A percentile compares a stretch with the other conserved stretches of the same genome.
phyloP scores from a whole-genome alignment of 2,329 filamentous ascomycete genomes.

The Fusarium tjaetaba region DNA sequence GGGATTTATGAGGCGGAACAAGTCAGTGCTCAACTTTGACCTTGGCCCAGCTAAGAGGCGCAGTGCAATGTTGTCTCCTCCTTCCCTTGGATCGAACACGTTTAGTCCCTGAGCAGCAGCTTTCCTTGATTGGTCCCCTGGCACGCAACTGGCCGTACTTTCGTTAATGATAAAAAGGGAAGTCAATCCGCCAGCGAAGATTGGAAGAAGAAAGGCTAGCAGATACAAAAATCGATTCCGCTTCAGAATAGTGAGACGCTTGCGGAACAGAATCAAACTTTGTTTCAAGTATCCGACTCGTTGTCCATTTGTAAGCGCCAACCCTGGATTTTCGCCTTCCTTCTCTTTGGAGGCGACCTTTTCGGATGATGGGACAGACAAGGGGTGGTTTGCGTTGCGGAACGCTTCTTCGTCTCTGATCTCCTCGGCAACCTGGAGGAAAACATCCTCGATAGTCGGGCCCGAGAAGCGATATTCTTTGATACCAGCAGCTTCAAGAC shows the following conservation, averaged over 20 bases:
- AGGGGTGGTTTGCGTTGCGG: conserved; percentile 33
- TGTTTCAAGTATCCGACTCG: conserved; percentile 77
- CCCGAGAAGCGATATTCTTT: conserved; percentile 86
- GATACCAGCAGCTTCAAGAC: conserved; percentile 73
- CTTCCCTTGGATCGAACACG: conserved; percentile 49
- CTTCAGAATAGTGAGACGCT: conserved; percentile 80
- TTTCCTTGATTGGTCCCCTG: conserved; percentile 56
- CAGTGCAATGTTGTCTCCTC: conserved; percentile 38
- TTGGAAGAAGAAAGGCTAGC: conserved; percentile 79
- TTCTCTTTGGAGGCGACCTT: conserved; percentile 37
- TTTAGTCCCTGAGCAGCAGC: conserved; percentile 49
- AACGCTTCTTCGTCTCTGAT: conserved; percentile 64
- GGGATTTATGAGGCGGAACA: conserved; percentile 51
- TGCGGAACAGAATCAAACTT: conserved; percentile 77
- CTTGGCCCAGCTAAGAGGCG: conserved; percentile 48
- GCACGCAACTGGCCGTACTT: conserved; percentile 61
- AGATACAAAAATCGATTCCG: conserved; percentile 81
- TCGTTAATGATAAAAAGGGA: conserved; percentile 76
- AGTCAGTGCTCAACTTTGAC: conserved; percentile 50
- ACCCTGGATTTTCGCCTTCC: conserved; percentile 46
- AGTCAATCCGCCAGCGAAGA: conserved; percentile 81
- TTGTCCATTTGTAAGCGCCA: conserved; percentile 73
- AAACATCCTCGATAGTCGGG: conserved; percentile 93
- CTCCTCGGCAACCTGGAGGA: conserved; percentile 86
- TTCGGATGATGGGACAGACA: conserved; percentile 34